A percentile compares a stretch with the other conserved stretches of the same genome.
These are phyloP conservation scores for Eucalyptus camaldulensis DNA, from an alignment of 345 rosid species.

Conservation along the genomic window DNA sequence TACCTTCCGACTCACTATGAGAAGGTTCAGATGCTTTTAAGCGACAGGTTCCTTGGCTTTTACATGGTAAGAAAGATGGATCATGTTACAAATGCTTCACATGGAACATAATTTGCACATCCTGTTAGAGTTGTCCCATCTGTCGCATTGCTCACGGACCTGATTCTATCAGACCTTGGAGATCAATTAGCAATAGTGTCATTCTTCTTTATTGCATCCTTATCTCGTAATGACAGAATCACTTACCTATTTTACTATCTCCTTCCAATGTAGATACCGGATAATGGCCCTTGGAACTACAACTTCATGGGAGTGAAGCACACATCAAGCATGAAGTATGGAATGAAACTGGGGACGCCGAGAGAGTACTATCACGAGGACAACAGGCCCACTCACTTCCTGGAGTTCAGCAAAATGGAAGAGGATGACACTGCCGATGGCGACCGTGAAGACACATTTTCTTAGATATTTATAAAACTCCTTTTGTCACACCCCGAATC, in stretches of 20 bases:
- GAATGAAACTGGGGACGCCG: slow-evolving; percentile 78
- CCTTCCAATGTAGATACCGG: slow-evolving; percentile 44
- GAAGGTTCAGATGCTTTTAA: slow-evolving; percentile 94
- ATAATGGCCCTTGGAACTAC: slow-evolving; percentile 95
- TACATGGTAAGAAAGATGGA: slow-evolving; percentile 60
- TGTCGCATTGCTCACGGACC: neutral
- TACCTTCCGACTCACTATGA: slow-evolving; percentile 83
- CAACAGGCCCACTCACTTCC: slow-evolving; percentile 78
- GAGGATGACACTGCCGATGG: slow-evolving; percentile 63
- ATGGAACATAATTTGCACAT: neutral
- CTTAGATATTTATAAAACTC: neutral
- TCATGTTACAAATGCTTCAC: neutral
- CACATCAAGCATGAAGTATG: slow-evolving; percentile 77
- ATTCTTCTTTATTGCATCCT: neutral
- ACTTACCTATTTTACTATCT: neutral
- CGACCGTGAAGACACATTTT: slow-evolving; percentile 83
- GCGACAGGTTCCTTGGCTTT: slow-evolving; percentile 90
- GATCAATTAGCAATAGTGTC: neutral
- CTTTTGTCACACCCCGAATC: neutral
- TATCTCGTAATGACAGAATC: neutral
- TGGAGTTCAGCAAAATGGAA: slow-evolving; percentile 88
- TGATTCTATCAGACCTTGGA: neutral
- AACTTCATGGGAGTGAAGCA: slow-evolving; percentile 99
- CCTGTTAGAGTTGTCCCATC: neutral
- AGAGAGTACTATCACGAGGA: slow-evolving; percentile 85